Evolutionary conservation across 768 basidiomycete species (phyloP).

Genomic region (Lepiota brunneoincarnata): DNA sequence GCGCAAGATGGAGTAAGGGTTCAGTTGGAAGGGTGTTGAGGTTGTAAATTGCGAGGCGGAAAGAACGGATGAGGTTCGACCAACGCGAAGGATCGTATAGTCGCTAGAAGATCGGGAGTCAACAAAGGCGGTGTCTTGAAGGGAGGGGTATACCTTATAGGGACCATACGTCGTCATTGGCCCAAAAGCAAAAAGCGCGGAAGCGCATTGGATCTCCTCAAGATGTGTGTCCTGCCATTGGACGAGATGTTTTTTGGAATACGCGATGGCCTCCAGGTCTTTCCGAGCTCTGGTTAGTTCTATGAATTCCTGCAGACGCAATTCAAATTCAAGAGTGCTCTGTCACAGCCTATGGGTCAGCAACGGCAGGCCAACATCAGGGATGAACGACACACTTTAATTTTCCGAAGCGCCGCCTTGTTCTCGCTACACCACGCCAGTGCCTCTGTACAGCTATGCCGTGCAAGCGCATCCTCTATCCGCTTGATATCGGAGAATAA

Average conservation of each 20-base stretch:
- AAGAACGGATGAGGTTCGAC: slow-evolving; percentile 68
- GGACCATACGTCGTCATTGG: slow-evolving; percentile 69
- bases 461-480: slow-evolving; percentile 77
- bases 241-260: slow-evolving; percentile 77
- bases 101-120: slow-evolving; percentile 43
- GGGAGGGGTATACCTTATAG: slow-evolving; percentile 62
- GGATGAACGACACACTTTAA: slow-evolving; percentile 53
- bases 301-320: slow-evolving; percentile 94
- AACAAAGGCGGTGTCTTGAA: background rate
- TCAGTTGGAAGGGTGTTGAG: slow-evolving; percentile 87
- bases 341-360: slow-evolving; percentile 27
- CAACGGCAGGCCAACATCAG: background rate
- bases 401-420: slow-evolving; percentile 86
- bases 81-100: slow-evolving; percentile 84
- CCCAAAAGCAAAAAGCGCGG: slow-evolving; percentile 72
- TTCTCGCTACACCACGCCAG: slow-evolving; percentile 97
- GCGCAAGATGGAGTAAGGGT: slow-evolving; percentile 80
- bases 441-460: slow-evolving; percentile 83
- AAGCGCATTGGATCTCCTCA: slow-evolving; percentile 71
- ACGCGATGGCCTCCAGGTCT: slow-evolving; percentile 75
- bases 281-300: slow-evolving; percentile 76
- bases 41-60: slow-evolving; percentile 83
- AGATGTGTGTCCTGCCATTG: slow-evolving; percentile 83
- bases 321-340: slow-evolving; percentile 95
- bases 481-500: slow-evolving; percentile 86